Conservation (phyloP, 306 rosid genomes). For the Cucurbita moschata region DNA sequence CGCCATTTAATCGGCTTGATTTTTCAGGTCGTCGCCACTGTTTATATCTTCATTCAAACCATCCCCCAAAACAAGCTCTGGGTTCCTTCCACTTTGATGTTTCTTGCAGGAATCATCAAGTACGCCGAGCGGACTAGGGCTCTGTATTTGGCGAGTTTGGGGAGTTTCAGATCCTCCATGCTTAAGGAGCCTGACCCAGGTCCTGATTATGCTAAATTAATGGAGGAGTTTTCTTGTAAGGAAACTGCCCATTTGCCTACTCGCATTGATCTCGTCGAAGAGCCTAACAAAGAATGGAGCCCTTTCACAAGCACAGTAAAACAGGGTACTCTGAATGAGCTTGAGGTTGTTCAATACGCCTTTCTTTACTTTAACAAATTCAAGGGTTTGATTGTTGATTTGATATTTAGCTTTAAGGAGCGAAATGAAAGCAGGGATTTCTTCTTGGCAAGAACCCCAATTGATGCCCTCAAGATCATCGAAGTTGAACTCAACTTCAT, state of each 20-base stretch:
- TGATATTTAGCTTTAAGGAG: constrained; percentile 19
- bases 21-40: constrained; percentile 17
- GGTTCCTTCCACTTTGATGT: constrained; percentile 18
- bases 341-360: constrained; percentile 12
- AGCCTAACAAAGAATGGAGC: constrained; percentile 6
- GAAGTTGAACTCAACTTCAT: constrained; percentile 33
- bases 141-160: constrained; percentile 23
- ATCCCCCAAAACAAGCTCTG: constrained; percentile 19
- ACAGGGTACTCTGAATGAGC: neutral
- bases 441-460: neutral
- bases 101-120: constrained; percentile 27
- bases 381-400: constrained; percentile 31
- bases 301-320: neutral
- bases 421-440: constrained; percentile 14
- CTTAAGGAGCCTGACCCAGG: constrained; percentile 22
- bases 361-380: constrained; percentile 14
- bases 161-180: constrained; percentile 16
- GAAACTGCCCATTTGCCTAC: constrained; percentile 17
- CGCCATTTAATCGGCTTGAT: constrained; percentile 29
- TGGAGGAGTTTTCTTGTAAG: constrained; percentile 18
- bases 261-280: constrained; percentile 1
- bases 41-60: constrained; percentile 29
- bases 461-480: constrained; percentile 17
- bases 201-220: constrained; percentile 27
- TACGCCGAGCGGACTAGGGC: constrained; percentile 30